phyloP scores from a whole-genome alignment of 352 stramenopile genomes.

The Phytophthora melonis region DNA sequence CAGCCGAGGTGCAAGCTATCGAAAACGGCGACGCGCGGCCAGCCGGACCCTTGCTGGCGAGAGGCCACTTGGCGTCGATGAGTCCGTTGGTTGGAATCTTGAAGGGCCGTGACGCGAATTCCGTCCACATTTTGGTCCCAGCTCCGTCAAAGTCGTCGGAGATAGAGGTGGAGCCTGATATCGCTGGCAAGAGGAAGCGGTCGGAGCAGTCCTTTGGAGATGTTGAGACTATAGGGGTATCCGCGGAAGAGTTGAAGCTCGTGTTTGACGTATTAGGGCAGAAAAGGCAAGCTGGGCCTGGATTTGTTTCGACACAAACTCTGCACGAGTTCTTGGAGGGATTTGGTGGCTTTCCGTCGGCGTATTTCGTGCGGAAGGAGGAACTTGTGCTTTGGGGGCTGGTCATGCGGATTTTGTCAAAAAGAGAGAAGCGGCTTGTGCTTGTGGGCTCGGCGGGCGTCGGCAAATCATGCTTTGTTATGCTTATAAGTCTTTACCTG shows the following conservation, averaged over 20 bases:
- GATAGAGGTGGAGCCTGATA: conserved; percentile 20
- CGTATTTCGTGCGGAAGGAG: conserved; percentile 38
- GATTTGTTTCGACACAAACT: conserved; percentile 11
- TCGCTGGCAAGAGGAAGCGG: conserved; percentile 34
- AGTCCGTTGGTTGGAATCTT: conserved; percentile 29
- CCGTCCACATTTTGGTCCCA: conserved; percentile 30
- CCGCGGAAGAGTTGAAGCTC: conserved; percentile 4
- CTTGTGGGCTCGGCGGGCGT: conserved; percentile 38
- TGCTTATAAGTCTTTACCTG: conserved; percentile 34
- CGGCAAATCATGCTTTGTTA: conserved; percentile 41
- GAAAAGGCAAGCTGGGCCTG: conserved; percentile 8
- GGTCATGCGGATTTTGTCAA: conserved; percentile 26
- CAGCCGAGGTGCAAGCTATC: conserved; percentile 21
- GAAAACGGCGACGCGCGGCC: conserved; percentile 27
- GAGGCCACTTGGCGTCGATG: conserved; percentile 32
- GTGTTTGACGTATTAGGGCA: conserved; percentile 27
- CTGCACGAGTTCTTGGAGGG: conserved; percentile 29
- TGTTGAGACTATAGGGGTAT: conserved; percentile 15
- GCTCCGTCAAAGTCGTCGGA: conserved; percentile 12
- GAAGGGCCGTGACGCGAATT: conserved; percentile 5
- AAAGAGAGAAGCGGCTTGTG: conserved; percentile 25
- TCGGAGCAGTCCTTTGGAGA: conserved; percentile 18
- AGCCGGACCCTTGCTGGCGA: conserved; percentile 19
- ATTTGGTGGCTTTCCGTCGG: conserved; percentile 32
- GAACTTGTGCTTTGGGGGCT: conserved; percentile 32